Evolutionary conservation across 2,329 filamentous ascomycete species (phyloP), one percentile per base, ranked within the genome.

Genomic region (Cladophialophora yegresii): DNA sequence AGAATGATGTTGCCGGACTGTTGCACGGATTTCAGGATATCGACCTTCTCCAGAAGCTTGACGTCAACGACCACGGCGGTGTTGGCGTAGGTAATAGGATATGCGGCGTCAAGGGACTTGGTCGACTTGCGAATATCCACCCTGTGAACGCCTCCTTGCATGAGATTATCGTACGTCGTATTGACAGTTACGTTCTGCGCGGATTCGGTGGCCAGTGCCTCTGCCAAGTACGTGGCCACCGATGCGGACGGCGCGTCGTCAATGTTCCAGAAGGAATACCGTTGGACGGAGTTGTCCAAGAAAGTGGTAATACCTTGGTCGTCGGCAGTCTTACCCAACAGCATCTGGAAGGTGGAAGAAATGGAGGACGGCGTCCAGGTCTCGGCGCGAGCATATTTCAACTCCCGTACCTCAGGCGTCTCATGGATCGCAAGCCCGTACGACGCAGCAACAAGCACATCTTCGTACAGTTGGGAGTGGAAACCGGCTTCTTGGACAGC

Each of bases 261-360:
- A 47, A 90, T 76, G 71, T 97, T 91, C 92, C 93, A 98, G 84
- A 99, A 97, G 12, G 88, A 89, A 80, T 95, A 98, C 77, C 98
- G 90, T 76, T 91, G 85, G 22, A 88, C 86, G 22, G 77, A 75
- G n/a, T 80, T 75, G 67, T 86, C 83, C n/a, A 84, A 73, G 32
- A 69, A 65, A 5, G 64, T 60, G 8, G 67, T 62, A 22, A 85
- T 76, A 69, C 86, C 81, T 61, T 87, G 77, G 28, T 61, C 62
- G 75, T 76, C 72, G 62, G 78, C 78, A 26, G 77, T 74, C 72
- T 79, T 78, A 30, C 78, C 75, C 23, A 75, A 74, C 53, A 82
- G 71, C 45, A 75, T 74, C 71, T 79, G 81, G 76, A 79, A 85
- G 47, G 73, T 76, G 58, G 75, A 77, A 70, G 77, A 75, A 45